Conservation (phyloP, 75 land plant species). For the Larix kaempferi region DNA sequence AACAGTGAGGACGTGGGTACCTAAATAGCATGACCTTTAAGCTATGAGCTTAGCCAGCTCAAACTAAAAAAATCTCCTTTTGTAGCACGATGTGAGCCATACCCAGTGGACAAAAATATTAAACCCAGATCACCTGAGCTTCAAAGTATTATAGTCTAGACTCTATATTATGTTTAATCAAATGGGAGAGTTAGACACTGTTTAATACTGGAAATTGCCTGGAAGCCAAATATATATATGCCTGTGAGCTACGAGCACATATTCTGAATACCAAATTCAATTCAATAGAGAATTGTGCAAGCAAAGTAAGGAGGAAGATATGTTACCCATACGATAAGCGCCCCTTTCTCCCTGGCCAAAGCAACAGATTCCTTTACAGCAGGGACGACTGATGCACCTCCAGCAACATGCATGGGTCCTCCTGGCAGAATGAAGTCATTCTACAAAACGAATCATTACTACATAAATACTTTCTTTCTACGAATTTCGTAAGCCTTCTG, state of each 20-base stretch:
- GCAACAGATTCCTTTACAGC: constrained; percentile 59
- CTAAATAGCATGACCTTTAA: too few species aligned
- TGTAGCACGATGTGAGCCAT: too few species aligned
- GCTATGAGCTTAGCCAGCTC: too few species aligned
- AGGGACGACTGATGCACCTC: constrained; percentile 66
- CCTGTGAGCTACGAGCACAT: background rate
- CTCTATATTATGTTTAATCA: background rate
- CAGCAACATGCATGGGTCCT: constrained; percentile 46
- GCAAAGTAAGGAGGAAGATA: background rate
- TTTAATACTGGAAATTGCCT: too few species aligned
- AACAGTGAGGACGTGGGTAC: too few species aligned
- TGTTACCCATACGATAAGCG: constrained; percentile 74
- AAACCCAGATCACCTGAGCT: background rate
- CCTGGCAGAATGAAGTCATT: constrained; percentile 75
- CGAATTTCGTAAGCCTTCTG: background rate
- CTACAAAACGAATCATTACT: constrained; percentile 29
- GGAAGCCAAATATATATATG: background rate
- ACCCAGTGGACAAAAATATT: too few species aligned
- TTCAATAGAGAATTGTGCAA: background rate
- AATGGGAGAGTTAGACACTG: too few species aligned
- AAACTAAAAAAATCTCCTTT: too few species aligned
- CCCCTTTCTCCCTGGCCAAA: constrained; percentile 62
- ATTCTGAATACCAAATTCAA: background rate
- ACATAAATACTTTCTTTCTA: background rate
- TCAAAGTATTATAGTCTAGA: background rate